phyloP scores from a whole-genome alignment of 2,329 filamentous ascomycete species.

The Fusarium hostae region DNA sequence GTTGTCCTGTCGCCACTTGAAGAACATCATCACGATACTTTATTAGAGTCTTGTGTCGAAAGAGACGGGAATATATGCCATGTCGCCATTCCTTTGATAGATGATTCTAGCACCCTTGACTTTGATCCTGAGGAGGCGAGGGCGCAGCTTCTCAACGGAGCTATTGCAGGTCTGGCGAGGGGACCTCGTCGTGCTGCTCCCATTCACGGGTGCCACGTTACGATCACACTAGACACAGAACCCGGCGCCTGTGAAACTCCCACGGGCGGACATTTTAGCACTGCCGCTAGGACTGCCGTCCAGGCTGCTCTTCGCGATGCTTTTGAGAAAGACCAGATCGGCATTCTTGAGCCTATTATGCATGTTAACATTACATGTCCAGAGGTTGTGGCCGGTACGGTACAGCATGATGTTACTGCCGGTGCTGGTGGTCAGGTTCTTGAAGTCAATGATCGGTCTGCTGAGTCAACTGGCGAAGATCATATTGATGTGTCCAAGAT shows the following conservation, averaged over 20 bases:
- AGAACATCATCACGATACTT: slow-evolving; percentile 50
- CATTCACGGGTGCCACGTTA: slow-evolving; percentile 79
- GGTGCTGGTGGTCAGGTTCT: slow-evolving; percentile 78
- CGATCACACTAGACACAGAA: slow-evolving; percentile 73
- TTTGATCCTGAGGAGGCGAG: slow-evolving; percentile 63
- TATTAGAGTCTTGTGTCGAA: slow-evolving; percentile 58
- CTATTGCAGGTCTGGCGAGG: slow-evolving; percentile 82
- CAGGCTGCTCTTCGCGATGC: slow-evolving; percentile 74
- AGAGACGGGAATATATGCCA: slow-evolving; percentile 77
- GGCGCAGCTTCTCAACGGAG: slow-evolving; percentile 78
- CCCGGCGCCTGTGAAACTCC: slow-evolving; percentile 67
- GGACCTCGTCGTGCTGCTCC: slow-evolving; percentile 85
- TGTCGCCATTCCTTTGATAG: slow-evolving; percentile 65
- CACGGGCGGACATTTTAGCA: slow-evolving; percentile 74
- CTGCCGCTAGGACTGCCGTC: slow-evolving; percentile 71
- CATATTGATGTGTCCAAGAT: slow-evolving; percentile 77
- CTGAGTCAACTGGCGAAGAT: slow-evolving; percentile 50
- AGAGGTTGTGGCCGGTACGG: slow-evolving; percentile 80
- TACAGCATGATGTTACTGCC: slow-evolving; percentile 83
- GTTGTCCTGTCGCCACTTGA: slow-evolving; percentile 73
- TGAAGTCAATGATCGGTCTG: slow-evolving; percentile 70
- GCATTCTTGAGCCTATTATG: slow-evolving; percentile 94
- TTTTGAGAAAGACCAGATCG: slow-evolving; percentile 63
- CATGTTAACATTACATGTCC: slow-evolving; percentile 86
- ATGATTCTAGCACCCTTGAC: slow-evolving; percentile 58